Base-by-base conservation (phyloP, 2,329 filamentous ascomycete genomes). In the Cadophora luteo-olivacea region DNA sequence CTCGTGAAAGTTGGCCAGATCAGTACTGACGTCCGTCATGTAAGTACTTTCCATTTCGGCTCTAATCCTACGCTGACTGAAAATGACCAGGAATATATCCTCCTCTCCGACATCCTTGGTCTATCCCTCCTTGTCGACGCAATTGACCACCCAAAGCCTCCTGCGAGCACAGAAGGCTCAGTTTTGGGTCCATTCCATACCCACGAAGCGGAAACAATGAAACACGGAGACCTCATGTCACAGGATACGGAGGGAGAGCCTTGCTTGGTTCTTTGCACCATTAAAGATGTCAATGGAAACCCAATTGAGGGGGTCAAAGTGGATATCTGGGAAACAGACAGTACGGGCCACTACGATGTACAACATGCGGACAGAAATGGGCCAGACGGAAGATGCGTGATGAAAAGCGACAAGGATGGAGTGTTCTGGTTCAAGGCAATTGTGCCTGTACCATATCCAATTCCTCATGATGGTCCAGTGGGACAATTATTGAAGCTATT, bases 241-340 rank as follows among this genome's bases (percentile, higher is more conserved):
- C 87, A 88, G 67, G 92, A 94, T 74, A 86, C 89, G 0, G 81
- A 86, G 38, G 92, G 92, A 62, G 86, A 91, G 72, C 87, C 90
- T 0, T 86, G 92, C 71, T 84, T 95, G 16, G 90, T 92, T 4
- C 77, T 93, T n/a, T 94, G 92, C 82, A 91, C 85, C 0, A 82
- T 95, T 67, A 87, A 85, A 70, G 90, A 93, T 77, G 87, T 86
- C 0, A 51, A 80, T 0, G 91, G 91, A 0, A 83, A 82, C 0
- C 89, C 92, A 0, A 82, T 96, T 36, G 70, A 81, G 1, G 87
- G 83, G 58, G 91, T 90, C 36, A 92, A 89, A 77, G 86, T 95
- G 70, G 92, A 96, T 78, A 90, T 96, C 72, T 96, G 92, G 92
- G 92, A 95, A 81, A 93, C 92, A 9, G 92, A 95, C 78, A 89